Base-by-base conservation (phyloP, 2,329 filamentous ascomycete genomes). In the Tolypocladium amazonense region DNA sequence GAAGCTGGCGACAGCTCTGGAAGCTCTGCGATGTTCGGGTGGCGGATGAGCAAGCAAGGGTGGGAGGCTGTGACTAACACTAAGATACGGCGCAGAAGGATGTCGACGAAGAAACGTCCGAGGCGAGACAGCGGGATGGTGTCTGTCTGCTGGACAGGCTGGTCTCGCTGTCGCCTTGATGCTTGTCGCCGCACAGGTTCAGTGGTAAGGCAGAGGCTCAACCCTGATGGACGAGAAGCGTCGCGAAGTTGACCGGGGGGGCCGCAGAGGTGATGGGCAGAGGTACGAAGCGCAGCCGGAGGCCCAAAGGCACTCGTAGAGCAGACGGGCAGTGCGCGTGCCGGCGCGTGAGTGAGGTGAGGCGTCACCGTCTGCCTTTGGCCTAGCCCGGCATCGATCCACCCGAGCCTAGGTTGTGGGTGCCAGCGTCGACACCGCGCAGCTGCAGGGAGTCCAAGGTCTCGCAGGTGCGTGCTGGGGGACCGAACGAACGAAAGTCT, bases 51-150 rank as follows among this genome's bases (percentile, higher is more conserved):
- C 56, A 55, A 53, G 55, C 15, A 39, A 43, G 53, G 30, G 9
- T 27, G 53, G 35, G 38, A 55, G 35, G 11, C 18, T 20, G 59
- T 61, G 61, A 61, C 61, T 61, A 61, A 63, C 61, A 62, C 43
- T 62, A 35, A 54, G 60, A 60, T 55, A 45, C 52, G 9, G 43
- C 12, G 25, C 20, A n/a, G 43, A 54, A 18, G 23, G 54, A 30
- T 52, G 39, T 53, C 38, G 58, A 59, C 45, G n/a, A 39, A 37
- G 39, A 15, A 4, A 15, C 38, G 25, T 27, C 23, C 56, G n/a
- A 56, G 41, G 23, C 56, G 35, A 53, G 55, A 58, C 52, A 56
- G 35, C 23, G 50, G 35, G n/a, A 20, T 3, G 50, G 27, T 20
- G 18, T 38, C 35, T 25, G 57, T 54, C 50, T 37, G 57, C 50